Base-by-base conservation (phyloP, 2,329 filamentous ascomycete species). In the Paecilomyces fulvus region DNA sequence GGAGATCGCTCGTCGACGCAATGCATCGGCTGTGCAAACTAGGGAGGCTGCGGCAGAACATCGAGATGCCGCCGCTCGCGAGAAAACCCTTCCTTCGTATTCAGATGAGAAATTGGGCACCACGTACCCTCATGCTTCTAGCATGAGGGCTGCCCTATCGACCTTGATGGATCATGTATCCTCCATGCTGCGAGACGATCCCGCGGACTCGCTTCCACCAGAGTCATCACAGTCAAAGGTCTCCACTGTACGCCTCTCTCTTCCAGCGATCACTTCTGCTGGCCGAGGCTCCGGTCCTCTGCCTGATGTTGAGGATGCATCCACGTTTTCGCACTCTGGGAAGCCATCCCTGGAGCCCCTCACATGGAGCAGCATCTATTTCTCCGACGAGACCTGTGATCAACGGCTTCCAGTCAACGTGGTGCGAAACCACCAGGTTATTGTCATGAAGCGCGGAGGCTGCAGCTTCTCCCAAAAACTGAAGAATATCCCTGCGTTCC, bases 391-490 rank as follows among this genome's bases (percentile, higher is more conserved):
- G 14, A 94, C 92, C 70, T 76, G 79, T 57, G 75, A 77, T n/a
- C 75, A 78, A 57, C 71, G 79, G 58, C 72, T 90, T 54, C 71
- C 83, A 11, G 63, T 77, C 1, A 70, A 76, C 7, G 71, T 85
- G 2, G 78, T 77, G 0, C 77, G 76, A 46, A 73, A 70, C 1
- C 74, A 95, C 73, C 86, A 96, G 53, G 78, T 97, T 58, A 85
- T 99, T 58, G 82, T 96, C 52, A 79, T 97, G 64, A 85, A 83
- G 28, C 85, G 94, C 5, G 92, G 94, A 43, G 85, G 84, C 0
- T 99, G 94, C 75, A 87, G 82, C 23, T 97, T 97, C 71, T 86
- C 83, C 33, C 76, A 87, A 28, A 99, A 99, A 71, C 75, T 97
- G 0, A 79, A 81, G 53, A 92, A 90, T 61, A 91, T 97, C n/a